A percentile compares a stretch with the other conserved stretches of the same genome.
Conservation (phyloP, 208 protist genomes). For the Zelonia costaricensis region DNA sequence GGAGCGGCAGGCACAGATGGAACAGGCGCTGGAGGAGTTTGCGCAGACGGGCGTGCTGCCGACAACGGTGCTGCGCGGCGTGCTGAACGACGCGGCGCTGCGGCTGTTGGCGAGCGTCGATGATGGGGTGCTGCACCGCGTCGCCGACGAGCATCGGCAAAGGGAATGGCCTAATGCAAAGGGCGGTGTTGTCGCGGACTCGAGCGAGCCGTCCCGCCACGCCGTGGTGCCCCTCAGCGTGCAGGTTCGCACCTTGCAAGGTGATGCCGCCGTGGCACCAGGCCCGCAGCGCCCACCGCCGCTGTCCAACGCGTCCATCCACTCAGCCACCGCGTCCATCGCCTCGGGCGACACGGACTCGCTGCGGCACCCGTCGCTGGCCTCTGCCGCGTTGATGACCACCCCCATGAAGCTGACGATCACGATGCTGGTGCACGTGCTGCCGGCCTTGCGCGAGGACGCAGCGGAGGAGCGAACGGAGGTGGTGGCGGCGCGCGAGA, state of each 20-base stretch:
- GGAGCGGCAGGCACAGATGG: constrained; percentile 15
- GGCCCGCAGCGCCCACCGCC: not conserved
- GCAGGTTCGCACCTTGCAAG: constrained; percentile 24
- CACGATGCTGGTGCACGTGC: constrained; percentile 26
- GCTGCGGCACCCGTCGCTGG: not conserved
- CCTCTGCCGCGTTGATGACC: not conserved
- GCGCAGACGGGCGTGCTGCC: constrained; percentile 20
- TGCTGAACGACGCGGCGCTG: constrained; percentile 33
- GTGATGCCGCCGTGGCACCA: not conserved
- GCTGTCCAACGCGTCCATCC: not conserved
- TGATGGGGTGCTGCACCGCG: constrained; percentile 16
- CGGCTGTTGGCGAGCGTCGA: constrained; percentile 31
- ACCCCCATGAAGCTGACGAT: constrained; percentile 19
- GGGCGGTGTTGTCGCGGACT: too few species aligned
- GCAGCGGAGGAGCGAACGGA: not conserved
- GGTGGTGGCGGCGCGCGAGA: not conserved
- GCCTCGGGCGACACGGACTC: constrained; percentile 16
- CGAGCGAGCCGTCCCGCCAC: not conserved
- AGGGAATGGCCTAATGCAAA: too few species aligned
- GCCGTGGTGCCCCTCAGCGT: constrained; percentile 27
- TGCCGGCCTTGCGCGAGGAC: not conserved
- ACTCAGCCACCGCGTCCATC: constrained; percentile 6
- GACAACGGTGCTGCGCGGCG: constrained; percentile 21
- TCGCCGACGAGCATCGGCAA: constrained; percentile 8
- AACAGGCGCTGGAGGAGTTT: constrained; percentile 21